Base-by-base conservation (phyloP, 192 early-diverging fungal species). In the Backusella circina region DNA sequence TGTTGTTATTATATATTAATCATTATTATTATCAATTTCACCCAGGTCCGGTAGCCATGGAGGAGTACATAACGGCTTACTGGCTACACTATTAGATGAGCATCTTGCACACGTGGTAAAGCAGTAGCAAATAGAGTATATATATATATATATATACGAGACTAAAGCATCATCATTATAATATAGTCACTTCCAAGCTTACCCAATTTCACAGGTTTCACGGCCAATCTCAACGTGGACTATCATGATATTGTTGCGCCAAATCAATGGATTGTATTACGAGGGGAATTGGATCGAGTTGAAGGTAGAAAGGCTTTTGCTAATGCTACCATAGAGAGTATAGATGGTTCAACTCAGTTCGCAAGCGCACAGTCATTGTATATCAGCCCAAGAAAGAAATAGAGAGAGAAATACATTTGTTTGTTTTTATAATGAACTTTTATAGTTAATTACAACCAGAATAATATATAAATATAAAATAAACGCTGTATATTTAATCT, bases 31-130 rank as follows among this genome's bases (percentile, higher is more conserved):
- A n/a, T n/a, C n/a, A n/a, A n/a, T n/a, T n/a, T n/a, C n/a, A n/a
- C n/a, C 28, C n/a, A 77, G 76, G 18, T 93, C 90, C 31, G 92
- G 93, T 21, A 92, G 93, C 77, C 82, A 88, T 26, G 88, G 87
- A 32, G 93, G 94, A 37, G 84, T 90, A 44, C 93, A 96, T 69
- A 93, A 93, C 39, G 93, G 91, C 36, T 83, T 93, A 8, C 84
- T 90, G 30, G 79, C 74, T 13, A 80, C 79, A 5, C 37, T 80
- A 32, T 44, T 80, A 12, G 79, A 80, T 73, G 79, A 80, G 41
- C 79, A 80, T 32, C 67, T 80, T 35, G 79, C 79, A 23, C 76
- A 80, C 51, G 79, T 80, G 74, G 79, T 80, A 76, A 72, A 32
- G 21, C 26, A 21, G 26, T 47, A 38, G 31, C 23, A 35, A 47